Percentiles rank a stretch among this genome's conserved stretches.
Conservation (phyloP, 768 basidiomycete species). For the Tricholoma furcatifolium region DNA sequence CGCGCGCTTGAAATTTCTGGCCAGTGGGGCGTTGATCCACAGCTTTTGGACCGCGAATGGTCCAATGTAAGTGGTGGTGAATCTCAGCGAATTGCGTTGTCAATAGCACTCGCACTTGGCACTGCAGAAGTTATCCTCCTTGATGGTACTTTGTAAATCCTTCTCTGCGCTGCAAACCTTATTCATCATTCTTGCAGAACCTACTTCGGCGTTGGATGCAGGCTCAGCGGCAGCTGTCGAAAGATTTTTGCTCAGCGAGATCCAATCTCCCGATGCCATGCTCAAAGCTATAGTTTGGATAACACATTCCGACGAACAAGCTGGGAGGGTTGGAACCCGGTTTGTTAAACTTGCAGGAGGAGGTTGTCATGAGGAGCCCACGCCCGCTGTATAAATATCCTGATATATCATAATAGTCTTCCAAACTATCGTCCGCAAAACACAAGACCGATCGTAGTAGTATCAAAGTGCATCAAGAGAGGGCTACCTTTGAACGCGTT, state of each 20-base stretch:
- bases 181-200: slow-evolving; percentile 49
- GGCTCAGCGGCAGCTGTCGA: slow-evolving; percentile 68
- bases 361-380: slow-evolving; percentile 41
- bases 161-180: not conserved
- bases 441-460: not conserved
- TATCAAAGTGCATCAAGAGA: slow-evolving; percentile 1
- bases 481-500: slow-evolving; percentile 1
- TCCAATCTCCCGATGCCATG: slow-evolving; percentile 44
- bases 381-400: slow-evolving; percentile 12
- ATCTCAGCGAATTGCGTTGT: slow-evolving; percentile 78
- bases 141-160: slow-evolving; percentile 55
- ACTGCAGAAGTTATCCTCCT: slow-evolving; percentile 78
- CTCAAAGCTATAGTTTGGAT: slow-evolving; percentile 85
- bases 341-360: slow-evolving; percentile 50
- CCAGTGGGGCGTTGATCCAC: slow-evolving; percentile 63
- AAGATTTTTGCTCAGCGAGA: slow-evolving; percentile 48
- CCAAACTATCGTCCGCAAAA: not conserved
- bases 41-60: slow-evolving; percentile 83
- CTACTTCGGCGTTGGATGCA: slow-evolving; percentile 84
- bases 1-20: slow-evolving; percentile 53
- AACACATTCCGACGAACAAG: slow-evolving; percentile 84
- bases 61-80: slow-evolving; percentile 83
- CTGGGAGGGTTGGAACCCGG: slow-evolving; percentile 67
- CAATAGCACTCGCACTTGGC: slow-evolving; percentile 68
- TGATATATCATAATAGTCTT: not conserved